phyloP scores from a whole-genome alignment of 257 asterid genomes.

The Fraxinus anomala region DNA sequence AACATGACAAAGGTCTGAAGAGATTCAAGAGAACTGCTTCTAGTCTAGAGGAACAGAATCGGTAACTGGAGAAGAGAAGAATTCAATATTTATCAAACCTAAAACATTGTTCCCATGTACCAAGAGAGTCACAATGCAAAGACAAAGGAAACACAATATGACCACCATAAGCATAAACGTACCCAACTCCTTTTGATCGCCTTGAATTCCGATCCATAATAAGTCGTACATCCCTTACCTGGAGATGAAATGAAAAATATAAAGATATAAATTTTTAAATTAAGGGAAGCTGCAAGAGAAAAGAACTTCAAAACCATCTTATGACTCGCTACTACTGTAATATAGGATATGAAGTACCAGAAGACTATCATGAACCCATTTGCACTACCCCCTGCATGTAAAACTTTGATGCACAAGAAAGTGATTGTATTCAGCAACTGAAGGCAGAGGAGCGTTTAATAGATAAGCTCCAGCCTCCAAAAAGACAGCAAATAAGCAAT shows the following conservation, averaged over 20 bases:
- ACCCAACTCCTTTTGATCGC: slow-evolving; percentile 99
- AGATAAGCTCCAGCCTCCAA: neutral
- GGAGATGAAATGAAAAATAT: slow-evolving; percentile 21
- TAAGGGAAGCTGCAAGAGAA: neutral
- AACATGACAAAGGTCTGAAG: neutral
- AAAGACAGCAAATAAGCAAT: neutral
- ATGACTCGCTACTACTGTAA: neutral
- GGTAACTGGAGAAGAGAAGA: slow-evolving; percentile 4
- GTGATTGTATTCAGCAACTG: neutral
- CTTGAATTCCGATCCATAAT: slow-evolving; percentile 98
- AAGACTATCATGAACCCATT: neutral
- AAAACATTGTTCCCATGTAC: neutral
- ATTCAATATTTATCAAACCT: neutral
- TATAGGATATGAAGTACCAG: neutral
- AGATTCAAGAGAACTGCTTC: neutral
- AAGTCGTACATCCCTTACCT: slow-evolving; percentile 96
- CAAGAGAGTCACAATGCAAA: neutral
- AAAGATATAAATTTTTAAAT: slow-evolving; percentile 1
- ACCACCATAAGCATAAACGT: slow-evolving; percentile 36
- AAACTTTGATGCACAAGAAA: neutral
- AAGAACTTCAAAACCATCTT: neutral
- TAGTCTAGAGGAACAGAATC: slow-evolving; percentile 14
- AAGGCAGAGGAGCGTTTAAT: neutral
- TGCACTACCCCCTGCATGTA: neutral
- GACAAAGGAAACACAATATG: neutral